Base-by-base conservation (phyloP, 345 rosid genomes). In the Draba incana region DNA sequence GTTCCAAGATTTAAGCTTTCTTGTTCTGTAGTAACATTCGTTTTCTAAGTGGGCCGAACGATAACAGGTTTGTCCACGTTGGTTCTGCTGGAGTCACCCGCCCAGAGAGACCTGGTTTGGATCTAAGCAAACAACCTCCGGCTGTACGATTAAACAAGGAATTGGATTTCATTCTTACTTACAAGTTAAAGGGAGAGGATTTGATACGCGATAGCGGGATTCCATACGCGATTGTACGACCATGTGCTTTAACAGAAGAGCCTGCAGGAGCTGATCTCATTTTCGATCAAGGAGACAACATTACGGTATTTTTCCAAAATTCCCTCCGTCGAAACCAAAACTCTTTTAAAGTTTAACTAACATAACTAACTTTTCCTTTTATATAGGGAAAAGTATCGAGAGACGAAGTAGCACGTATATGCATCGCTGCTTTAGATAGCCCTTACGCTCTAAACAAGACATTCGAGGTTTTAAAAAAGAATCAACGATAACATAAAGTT, bases 91-190 rank as follows among this genome's bases (percentile, higher is more conserved):
- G 98, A 74, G 98, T 90, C 23, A 90, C 97, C 7, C 76, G 98
- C 64, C 97, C 98, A 8, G 98, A 90, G 47, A 85, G 96, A 75
- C 96, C 96, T 25, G 97, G 96, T 74, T 84, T 93, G 70, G 97
- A 93, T 75, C 92, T 90, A 39, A 87, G 85, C 74, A 90, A 79
- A 79, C 96, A 93, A 66, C 99, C 96, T 71, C 99, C 97, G 37
- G 99, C 99, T 44, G 99, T 90, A 45, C 84, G 99, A 72, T 81
- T 90, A 84, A 90, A 94, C 86, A 94, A 90, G 83, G 99, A 94
- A 69, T 77, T 94, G 70, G 97, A 67, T 69, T 93, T 82, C 71
- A 81, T 93, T 64, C 90, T 93, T 52, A 90, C 95, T 39, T 90
- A 80, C 75, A 93, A 90, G 85, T 77, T 93, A 80, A 93, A 90